Evolutionary conservation across 1,139 yeast species (phyloP).

Genomic region (Yamadazyma blattariae): DNA sequence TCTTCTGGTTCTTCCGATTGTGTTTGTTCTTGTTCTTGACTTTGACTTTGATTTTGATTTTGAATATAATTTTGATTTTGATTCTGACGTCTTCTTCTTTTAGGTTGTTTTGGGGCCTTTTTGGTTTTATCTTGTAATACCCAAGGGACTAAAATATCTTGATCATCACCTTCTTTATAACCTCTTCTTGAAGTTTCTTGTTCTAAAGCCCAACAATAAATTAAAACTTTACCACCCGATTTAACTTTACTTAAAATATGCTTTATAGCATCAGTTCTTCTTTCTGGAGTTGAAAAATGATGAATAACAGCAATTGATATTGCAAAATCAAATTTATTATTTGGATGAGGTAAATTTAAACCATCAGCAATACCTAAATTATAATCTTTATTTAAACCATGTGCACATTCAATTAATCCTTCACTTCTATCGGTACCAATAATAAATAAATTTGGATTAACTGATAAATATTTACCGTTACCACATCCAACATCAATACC

Average conservation of each 20-base stretch:
- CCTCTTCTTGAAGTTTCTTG: conserved; percentile 86
- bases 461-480: conserved; percentile 83
- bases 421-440: conserved; percentile 84
- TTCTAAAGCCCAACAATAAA: conserved; percentile 96
- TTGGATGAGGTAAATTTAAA: conserved; percentile 62
- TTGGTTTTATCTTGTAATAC: conserved; percentile 52
- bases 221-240: conserved; percentile 63
- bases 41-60: neutral
- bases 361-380: conserved; percentile 73
- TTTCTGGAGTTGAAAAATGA: conserved; percentile 81
- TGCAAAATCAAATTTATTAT: conserved; percentile 74
- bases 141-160: conserved; percentile 96
- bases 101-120: conserved; percentile 22
- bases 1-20: conserved; percentile 9
- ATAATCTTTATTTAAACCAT: conserved; percentile 33
- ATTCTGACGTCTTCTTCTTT: conserved; percentile 15
- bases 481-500: conserved; percentile 91
- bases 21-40: conserved; percentile 17
- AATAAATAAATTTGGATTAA: conserved; percentile 64
- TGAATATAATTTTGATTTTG: conserved; percentile 11
- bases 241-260: conserved; percentile 63
- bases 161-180: conserved; percentile 85
- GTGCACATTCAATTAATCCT: conserved; percentile 74
- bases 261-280: conserved; percentile 71
- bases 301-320: conserved; percentile 95